phyloP scores from a whole-genome alignment of 2,329 filamentous ascomycete species.

The Aspergillus novofumigatus region DNA sequence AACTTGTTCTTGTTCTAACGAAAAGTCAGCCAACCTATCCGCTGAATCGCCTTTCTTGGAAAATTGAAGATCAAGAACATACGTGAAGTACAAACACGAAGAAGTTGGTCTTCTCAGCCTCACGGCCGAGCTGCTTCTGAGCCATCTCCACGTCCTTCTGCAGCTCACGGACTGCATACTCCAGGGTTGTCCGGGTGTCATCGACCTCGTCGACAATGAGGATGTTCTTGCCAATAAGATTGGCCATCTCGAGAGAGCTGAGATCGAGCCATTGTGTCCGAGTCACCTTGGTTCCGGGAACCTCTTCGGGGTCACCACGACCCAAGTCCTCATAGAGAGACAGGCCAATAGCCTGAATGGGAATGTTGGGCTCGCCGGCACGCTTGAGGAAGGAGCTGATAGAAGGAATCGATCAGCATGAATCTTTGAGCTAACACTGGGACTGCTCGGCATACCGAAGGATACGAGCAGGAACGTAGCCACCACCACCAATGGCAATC shows the following conservation, averaged over 20 bases:
- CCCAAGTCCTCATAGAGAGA: constrained; percentile 89
- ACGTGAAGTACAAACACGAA: constrained; percentile 94
- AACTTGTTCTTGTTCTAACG: constrained; percentile 88
- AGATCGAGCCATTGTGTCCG: constrained; percentile 98
- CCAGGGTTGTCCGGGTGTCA: constrained; percentile 88
- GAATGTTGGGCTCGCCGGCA: constrained; percentile 84
- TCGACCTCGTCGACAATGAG: constrained; percentile 95
- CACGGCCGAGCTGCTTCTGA: constrained; percentile 65
- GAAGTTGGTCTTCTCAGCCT: constrained; percentile 75
- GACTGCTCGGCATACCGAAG: constrained; percentile 56
- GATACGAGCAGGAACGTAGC: constrained; percentile 95
- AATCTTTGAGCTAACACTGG: neutral
- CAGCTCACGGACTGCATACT: constrained; percentile 88
- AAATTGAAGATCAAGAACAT: constrained; percentile 34
- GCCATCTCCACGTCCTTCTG: constrained; percentile 90
- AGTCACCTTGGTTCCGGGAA: constrained; percentile 86
- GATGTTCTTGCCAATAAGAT: constrained; percentile 85
- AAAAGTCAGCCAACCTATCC: constrained; percentile 6
- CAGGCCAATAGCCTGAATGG: constrained; percentile 97
- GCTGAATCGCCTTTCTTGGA: neutral
- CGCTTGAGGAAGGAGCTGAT: constrained; percentile 83
- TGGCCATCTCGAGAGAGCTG: constrained; percentile 77
- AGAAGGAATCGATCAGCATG: constrained; percentile 3
- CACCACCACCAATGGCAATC: constrained; percentile 96
- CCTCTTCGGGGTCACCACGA: constrained; percentile 63